Base-by-base conservation (phyloP, 2,329 filamentous ascomycete genomes). In the Chrysosporium queenslandicum region DNA sequence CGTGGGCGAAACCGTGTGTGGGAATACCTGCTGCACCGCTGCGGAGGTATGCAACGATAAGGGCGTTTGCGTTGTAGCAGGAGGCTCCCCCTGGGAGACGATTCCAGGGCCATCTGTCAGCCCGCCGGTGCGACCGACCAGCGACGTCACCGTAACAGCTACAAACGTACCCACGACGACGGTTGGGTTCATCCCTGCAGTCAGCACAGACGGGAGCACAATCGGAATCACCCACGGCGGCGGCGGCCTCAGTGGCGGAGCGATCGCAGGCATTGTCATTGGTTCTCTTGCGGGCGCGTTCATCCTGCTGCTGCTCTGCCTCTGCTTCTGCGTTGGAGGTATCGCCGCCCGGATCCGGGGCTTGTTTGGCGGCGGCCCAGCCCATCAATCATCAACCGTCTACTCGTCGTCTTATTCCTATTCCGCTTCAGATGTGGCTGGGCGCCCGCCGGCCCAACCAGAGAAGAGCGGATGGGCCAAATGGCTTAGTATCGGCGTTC, bases 261-360 rank as follows among this genome's bases (percentile, higher is more conserved):
- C 73, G 1, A 76, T 76, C 53, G 74, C 74, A 18, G 74, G 74
- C 36, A 76, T 76, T 46, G 74, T 76, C 52, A 73, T 76, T 50
- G 74, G 74, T 37, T 68, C 69, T 16, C 67, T 76, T 51, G 66
- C 66, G 1, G 74, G 71, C 46, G 66, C 73, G 9, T 61, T 74
- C 45, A 58, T 75, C 11, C 59, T 76, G 34, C 58, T 75, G 21
- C 63, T 75, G 20, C 56, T 76, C 21, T 73, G 70, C 57, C 62
- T 65, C 49, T 74, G 68, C 58, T 60, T 68, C 55, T 74, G 72
- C 54, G 68, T 70, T 55, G 70, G 66, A 40, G 67, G 69, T 9
- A 59, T 66, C 25, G 50, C 74, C 21, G 66, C 71, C 29, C 64
- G 64, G 5, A 48, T 74, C 3, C 60, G 73, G 23, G 69, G 64